These are phyloP conservation scores for Cyclanthera cordifolia DNA, from an alignment of 306 rosid genomes.

Conservation along the genomic window DNA sequence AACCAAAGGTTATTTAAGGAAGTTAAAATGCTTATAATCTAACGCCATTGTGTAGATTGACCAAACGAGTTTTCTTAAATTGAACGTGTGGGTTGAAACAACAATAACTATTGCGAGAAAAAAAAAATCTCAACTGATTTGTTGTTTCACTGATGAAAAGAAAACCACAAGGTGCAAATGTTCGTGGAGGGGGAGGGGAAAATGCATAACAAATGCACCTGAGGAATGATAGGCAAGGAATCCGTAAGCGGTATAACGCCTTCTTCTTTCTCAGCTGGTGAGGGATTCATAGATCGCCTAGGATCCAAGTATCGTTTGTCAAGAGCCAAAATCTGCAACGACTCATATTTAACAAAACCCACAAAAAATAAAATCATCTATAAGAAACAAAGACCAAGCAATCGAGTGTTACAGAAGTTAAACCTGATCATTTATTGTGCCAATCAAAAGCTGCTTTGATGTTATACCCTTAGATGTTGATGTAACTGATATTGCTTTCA, in stretches of 20 bases:
- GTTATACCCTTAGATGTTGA: slow-evolving; percentile 91
- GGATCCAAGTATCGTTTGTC: slow-evolving; percentile 91
- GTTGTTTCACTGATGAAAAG: background rate
- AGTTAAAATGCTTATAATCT: background rate
- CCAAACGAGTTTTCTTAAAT: too few relatives aligned
- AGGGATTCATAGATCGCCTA: slow-evolving; percentile 67
- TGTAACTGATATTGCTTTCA: slow-evolving; percentile 78
- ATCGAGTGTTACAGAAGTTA: background rate
- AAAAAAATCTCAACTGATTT: background rate
- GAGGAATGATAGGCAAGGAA: slow-evolving; percentile 81
- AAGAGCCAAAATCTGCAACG: slow-evolving; percentile 73
- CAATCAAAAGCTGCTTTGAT: slow-evolving; percentile 89
- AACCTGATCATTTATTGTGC: slow-evolving; percentile 91
- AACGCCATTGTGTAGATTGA: too few relatives aligned
- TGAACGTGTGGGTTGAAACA: too few relatives aligned
- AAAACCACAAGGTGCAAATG: background rate
- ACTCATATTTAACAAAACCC: background rate
- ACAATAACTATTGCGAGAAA: background rate
- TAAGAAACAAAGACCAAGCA: slow-evolving; percentile 1
- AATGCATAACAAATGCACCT: slow-evolving; percentile 32
- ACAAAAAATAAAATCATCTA: background rate
- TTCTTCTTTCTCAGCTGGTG: slow-evolving; percentile 86
- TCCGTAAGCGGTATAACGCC: slow-evolving; percentile 94
- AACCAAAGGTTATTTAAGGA: too few relatives aligned
- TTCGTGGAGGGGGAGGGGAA: background rate